These are phyloP conservation scores for Microcyclosporella mali DNA, from an alignment of 2,329 filamentous ascomycete species.

Conservation along the genomic window DNA sequence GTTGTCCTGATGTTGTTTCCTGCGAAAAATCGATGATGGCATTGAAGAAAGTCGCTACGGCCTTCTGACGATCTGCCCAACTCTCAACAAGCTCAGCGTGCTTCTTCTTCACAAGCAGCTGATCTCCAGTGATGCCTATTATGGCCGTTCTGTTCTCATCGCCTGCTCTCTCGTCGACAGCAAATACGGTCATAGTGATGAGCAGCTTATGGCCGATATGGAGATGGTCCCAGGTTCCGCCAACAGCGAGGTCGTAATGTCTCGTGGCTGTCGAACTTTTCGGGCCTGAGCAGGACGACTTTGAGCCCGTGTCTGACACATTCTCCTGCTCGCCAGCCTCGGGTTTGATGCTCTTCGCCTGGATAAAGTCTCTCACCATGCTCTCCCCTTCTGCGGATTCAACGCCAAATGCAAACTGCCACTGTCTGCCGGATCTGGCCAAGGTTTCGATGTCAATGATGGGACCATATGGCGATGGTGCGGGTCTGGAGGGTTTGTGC, in stretches of 20 bases:
- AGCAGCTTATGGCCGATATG: constrained; percentile 95
- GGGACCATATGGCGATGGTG: constrained; percentile 39
- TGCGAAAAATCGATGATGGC: constrained; percentile 55
- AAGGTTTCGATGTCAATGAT: constrained; percentile 46
- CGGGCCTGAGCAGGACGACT: constrained; percentile 4
- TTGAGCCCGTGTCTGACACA: constrained; percentile 6
- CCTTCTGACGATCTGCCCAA: constrained; percentile 67
- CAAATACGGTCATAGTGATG: constrained; percentile 75
- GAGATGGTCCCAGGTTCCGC: constrained; percentile 93
- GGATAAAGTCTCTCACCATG: constrained; percentile 46
- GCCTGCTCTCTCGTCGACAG: constrained; percentile 47
- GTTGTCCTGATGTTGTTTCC: constrained; percentile 25
- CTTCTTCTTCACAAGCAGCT: constrained; percentile 82
- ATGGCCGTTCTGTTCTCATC: constrained; percentile 53
- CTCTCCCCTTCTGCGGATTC: constrained; percentile 59
- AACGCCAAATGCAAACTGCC: constrained; percentile 60
- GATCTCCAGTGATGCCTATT: constrained; percentile 83
- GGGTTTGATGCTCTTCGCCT: constrained; percentile 26
- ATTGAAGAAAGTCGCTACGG: constrained; percentile 64
- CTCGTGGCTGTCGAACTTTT: constrained; percentile 13
- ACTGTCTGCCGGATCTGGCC: constrained; percentile 48
- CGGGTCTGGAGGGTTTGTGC: constrained; percentile 25
- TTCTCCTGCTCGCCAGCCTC: constrained; percentile 32
- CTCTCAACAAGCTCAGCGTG: constrained; percentile 72
- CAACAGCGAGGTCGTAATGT: constrained; percentile 67